Evolutionary conservation across 78 protist genomes (phyloP).

Genomic region (Chrysochromulina parva): DNA sequence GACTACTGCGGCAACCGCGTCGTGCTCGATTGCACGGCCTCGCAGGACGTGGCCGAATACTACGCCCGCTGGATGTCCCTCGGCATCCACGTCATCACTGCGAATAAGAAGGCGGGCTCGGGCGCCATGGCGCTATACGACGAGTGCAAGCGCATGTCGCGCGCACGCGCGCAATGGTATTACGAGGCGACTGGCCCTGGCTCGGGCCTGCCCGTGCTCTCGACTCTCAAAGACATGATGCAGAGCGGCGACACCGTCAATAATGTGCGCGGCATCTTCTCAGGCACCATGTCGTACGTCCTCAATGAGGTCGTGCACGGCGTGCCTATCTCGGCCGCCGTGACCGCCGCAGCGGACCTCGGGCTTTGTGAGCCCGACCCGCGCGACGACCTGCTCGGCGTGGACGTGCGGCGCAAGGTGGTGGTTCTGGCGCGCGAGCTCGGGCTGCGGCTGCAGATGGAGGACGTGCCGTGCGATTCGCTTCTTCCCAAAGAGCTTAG

Average conservation of each 20-base stretch:
- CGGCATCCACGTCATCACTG: not conserved
- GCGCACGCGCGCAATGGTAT: not conserved
- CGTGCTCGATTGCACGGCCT: not conserved
- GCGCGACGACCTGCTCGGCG: constrained; percentile 75
- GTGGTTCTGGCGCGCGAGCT: constrained; percentile 40
- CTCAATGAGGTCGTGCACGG: not conserved
- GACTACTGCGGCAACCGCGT: not conserved
- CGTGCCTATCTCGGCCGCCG: not conserved
- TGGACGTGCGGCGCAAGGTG: constrained; percentile 72
- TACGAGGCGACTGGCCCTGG: not conserved
- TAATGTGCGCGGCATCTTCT: not conserved
- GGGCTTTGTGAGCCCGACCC: constrained; percentile 76
- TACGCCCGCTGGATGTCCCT: not conserved
- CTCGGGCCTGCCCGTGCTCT: not conserved
- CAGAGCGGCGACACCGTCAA: not conserved
- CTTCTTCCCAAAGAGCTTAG: too few species aligned
- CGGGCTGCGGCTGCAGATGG: not conserved
- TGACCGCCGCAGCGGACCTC: not conserved
- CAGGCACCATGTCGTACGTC: not conserved
- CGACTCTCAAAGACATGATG: not conserved
- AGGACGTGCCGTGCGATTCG: not conserved
- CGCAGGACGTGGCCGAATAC: not conserved
- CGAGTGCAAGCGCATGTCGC: too few species aligned
- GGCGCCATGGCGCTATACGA: too few species aligned
- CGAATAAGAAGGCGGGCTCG: not conserved